phyloP scores from a whole-genome alignment of 257 asterid species.

The Penstemon barbatus region DNA sequence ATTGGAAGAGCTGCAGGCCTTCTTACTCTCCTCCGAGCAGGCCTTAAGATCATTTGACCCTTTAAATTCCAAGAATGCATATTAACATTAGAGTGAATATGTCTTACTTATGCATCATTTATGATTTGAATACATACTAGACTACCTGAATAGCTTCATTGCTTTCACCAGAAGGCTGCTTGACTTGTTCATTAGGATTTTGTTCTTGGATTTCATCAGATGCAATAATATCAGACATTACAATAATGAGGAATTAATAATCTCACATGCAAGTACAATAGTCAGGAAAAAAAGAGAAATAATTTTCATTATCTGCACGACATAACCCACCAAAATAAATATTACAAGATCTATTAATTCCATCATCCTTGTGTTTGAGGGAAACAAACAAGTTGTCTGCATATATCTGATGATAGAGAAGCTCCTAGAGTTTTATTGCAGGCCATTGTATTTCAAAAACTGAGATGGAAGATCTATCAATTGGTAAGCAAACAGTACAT shows the following conservation, averaged over 20 bases:
- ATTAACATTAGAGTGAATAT: slow-evolving; percentile 24
- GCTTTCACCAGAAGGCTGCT: slow-evolving; percentile 47
- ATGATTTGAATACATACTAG: slow-evolving; percentile 16
- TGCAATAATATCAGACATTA: slow-evolving; percentile 39
- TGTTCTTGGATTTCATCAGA: slow-evolving; percentile 58
- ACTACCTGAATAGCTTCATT: slow-evolving; percentile 56
- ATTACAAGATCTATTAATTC: background rate
- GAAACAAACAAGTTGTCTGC: slow-evolving; percentile 4
- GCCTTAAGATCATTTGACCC: slow-evolving; percentile 42
- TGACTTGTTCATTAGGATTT: slow-evolving; percentile 49
- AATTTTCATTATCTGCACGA: slow-evolving; percentile 14
- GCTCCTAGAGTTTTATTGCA: slow-evolving; percentile 19
- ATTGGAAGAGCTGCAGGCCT: slow-evolving; percentile 42
- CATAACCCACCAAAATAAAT: background rate
- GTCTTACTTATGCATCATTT: slow-evolving; percentile 3
- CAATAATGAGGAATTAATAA: slow-evolving; percentile 5
- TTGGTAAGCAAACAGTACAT: background rate
- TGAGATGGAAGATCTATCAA: slow-evolving; percentile 13
- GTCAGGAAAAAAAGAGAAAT: slow-evolving; percentile 9
- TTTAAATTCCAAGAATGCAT: slow-evolving; percentile 28
- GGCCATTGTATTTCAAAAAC: slow-evolving; percentile 5
- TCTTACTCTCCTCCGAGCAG: slow-evolving; percentile 50
- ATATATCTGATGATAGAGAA: slow-evolving; percentile 4
- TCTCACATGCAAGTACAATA: slow-evolving; percentile 21
- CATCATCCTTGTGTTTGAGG: background rate